Percentiles rank a stretch among this genome's conserved stretches.
Conservation (phyloP, 495 filamentous ascomycete genomes). For the Parathielavia appendiculata region DNA sequence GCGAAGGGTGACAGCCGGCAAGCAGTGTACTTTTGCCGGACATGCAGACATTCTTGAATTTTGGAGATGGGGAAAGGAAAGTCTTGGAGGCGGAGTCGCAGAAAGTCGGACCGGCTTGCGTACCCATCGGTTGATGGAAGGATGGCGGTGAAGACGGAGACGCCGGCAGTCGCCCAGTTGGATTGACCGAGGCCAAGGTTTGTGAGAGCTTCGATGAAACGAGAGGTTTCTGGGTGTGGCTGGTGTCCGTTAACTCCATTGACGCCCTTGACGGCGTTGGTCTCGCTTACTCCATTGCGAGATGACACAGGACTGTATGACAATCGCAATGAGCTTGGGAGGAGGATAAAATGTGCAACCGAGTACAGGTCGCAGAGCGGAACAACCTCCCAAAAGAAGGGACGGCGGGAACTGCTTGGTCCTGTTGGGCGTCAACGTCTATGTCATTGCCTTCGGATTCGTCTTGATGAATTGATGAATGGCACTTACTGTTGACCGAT, state of each 20-base stretch:
- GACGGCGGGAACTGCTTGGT: slow-evolving; percentile 4
- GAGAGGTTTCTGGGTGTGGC: background rate
- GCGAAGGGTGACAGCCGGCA: background rate
- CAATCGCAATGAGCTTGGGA: slow-evolving; percentile 11
- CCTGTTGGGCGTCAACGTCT: background rate
- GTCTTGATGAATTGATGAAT: background rate
- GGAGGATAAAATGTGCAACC: slow-evolving; percentile 20
- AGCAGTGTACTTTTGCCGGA: slow-evolving; percentile 16
- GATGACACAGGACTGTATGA: background rate
- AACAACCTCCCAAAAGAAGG: slow-evolving; percentile 22
- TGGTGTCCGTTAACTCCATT: slow-evolving; percentile 1
- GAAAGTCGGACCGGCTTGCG: slow-evolving; percentile 20
- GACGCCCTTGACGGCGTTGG: background rate
- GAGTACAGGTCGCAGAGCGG: slow-evolving; percentile 22
- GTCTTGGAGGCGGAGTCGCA: slow-evolving; percentile 26
- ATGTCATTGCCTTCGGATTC: too few relatives aligned
- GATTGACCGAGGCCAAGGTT: slow-evolving; percentile 13
- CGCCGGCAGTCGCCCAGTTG: slow-evolving; percentile 5
- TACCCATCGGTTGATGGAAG: slow-evolving; percentile 22
- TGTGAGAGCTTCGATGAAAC: slow-evolving; percentile 9
- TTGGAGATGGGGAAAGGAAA: slow-evolving; percentile 19
- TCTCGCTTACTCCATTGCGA: background rate
- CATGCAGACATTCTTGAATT: slow-evolving; percentile 8
- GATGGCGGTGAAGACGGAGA: slow-evolving; percentile 24
- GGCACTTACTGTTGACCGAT: slow-evolving; percentile 2